These are phyloP conservation scores for Ceratobasidium sp. DNA, from an alignment of 1,284 basidiomycete species.

Conservation along the genomic window DNA sequence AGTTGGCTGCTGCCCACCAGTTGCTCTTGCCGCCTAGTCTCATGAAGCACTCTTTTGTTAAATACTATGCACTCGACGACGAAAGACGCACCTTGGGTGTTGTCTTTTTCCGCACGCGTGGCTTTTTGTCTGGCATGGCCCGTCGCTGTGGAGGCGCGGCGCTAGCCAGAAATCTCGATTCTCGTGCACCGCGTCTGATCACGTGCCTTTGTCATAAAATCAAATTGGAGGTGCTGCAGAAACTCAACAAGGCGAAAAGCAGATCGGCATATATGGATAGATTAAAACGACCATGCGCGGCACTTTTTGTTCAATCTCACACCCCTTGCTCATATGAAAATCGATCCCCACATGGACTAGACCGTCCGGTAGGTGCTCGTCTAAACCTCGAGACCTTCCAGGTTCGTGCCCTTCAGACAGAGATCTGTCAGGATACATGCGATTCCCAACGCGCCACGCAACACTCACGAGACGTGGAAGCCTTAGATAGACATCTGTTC, in stretches of 20 bases:
- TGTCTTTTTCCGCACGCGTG: conserved; percentile 3
- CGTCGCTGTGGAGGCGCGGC: not conserved
- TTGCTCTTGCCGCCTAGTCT: conserved; percentile 9
- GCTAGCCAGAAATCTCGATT: conserved; percentile 20
- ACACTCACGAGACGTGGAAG: conserved; percentile 77
- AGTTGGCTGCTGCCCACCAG: not conserved
- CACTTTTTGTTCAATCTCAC: conserved; percentile 7
- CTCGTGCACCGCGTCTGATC: conserved; percentile 4
- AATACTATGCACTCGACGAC: too few species aligned
- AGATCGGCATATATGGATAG: conserved; percentile 37
- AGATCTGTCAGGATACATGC: conserved; percentile 9
- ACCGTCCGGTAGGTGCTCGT: not conserved
- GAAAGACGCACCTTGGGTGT: conserved; percentile 22
- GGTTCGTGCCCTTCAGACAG: conserved; percentile 71
- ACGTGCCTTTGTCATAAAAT: not conserved
- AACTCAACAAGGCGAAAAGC: conserved; percentile 11
- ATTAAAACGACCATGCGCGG: conserved; percentile 35
- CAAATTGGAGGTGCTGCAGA: not conserved
- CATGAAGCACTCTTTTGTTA: too few species aligned
- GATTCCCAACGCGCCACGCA: conserved; percentile 27
- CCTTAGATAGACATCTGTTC: conserved; percentile 83
- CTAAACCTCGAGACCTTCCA: conserved; percentile 81
- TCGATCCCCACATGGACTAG: conserved; percentile 21
- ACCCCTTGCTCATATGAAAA: conserved; percentile 15
- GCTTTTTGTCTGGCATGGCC: conserved; percentile 35